phyloP scores from a whole-genome alignment of 1,284 basidiomycete species.

The Ustilago hordei region DNA sequence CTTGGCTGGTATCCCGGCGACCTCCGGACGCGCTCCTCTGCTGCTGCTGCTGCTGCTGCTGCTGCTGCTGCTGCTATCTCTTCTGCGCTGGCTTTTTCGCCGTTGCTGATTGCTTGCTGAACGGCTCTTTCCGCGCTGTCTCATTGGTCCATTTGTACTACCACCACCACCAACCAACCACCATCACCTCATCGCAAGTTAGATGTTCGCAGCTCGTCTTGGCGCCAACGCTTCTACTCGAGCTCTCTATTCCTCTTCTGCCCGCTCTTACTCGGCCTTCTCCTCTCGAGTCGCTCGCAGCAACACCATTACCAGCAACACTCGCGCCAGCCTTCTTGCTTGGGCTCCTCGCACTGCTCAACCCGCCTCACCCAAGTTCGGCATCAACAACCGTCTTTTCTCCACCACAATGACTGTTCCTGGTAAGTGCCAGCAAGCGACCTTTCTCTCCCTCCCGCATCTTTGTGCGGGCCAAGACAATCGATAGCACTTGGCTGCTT shows the following conservation, averaged over 20 bases:
- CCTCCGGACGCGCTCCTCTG: constrained; percentile 27
- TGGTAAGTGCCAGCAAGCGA: constrained; percentile 26
- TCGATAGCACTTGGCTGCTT: no score
- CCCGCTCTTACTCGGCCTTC: constrained; percentile 38
- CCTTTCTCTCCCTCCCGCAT: no score
- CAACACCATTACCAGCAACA: constrained; percentile 6
- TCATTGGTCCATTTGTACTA: constrained; percentile 12
- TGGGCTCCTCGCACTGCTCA: constrained; percentile 19
- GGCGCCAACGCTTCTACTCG: constrained; percentile 37
- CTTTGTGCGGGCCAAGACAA: no score
- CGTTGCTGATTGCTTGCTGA: neutral
- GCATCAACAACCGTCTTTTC: constrained; percentile 23
- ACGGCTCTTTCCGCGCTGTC: constrained; percentile 36
- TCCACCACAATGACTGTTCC: constrained; percentile 43
- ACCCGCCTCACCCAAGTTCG: constrained; percentile 15
- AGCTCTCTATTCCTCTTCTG: constrained; percentile 23
- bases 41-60: no score
- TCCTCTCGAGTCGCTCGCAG: constrained; percentile 43
- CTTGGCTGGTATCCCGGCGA: constrained; percentile 27
- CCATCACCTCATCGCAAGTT: constrained; percentile 16
- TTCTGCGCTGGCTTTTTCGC: neutral
- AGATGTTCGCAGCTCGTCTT: constrained; percentile 50
- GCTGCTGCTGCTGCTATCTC: neutral
- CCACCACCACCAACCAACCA: neutral
- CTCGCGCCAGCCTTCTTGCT: constrained; percentile 23